Conservation (phyloP, 345 rosid species). For the Pseudoturritis turrita region DNA sequence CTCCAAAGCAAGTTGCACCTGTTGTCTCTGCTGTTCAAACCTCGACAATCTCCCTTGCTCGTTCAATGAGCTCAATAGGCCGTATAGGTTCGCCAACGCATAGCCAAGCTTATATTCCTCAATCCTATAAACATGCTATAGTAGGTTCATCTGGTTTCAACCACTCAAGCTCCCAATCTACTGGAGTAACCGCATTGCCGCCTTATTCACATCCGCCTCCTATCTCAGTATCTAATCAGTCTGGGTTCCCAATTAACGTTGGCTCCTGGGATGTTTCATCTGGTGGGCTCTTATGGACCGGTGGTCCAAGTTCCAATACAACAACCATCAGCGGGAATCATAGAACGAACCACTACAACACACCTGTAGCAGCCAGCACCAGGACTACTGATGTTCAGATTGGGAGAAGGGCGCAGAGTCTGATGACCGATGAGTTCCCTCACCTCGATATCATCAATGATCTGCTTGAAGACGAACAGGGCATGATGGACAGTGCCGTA, state of each 20-base stretch:
- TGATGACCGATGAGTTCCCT: constrained; percentile 71
- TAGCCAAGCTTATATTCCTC: constrained; percentile 55
- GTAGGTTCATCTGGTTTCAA: constrained; percentile 37
- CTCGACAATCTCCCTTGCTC: constrained; percentile 47
- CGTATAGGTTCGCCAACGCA: constrained; percentile 53
- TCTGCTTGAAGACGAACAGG: constrained; percentile 79
- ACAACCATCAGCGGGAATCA: constrained; percentile 8
- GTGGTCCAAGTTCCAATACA: constrained; percentile 36
- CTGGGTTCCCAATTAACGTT: constrained; percentile 44
- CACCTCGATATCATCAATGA: constrained; percentile 94
- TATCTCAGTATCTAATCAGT: constrained; percentile 35
- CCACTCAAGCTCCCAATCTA: constrained; percentile 38
- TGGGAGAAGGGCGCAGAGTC: constrained; percentile 50
- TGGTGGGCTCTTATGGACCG: constrained; percentile 49
- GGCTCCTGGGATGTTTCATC: constrained; percentile 40
- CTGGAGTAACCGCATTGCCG: constrained; percentile 43
- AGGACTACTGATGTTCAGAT: neutral
- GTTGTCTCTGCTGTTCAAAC: constrained; percentile 55
- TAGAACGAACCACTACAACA: constrained; percentile 24
- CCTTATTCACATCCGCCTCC: constrained; percentile 40
- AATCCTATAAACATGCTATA: constrained; percentile 77
- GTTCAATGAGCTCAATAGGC: constrained; percentile 77
- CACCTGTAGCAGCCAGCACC: constrained; percentile 23
- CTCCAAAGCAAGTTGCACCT: constrained; percentile 51
- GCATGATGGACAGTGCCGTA: constrained; percentile 31